Base-by-base conservation (phyloP, 2,329 filamentous ascomycete species). In the Penicillium polonicum region DNA sequence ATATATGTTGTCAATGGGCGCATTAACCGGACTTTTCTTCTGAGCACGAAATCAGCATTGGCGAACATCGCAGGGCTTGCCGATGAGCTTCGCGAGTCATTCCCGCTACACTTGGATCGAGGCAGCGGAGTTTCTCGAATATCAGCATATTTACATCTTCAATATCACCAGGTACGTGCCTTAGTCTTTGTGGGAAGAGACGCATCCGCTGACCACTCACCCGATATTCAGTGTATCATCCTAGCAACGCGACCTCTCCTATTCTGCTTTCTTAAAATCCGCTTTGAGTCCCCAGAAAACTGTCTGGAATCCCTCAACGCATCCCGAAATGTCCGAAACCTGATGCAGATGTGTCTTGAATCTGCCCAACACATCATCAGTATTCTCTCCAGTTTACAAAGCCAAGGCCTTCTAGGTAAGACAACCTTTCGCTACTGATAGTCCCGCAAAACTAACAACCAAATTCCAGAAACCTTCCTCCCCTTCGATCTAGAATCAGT, bases 401-500 rank as follows among this genome's bases (percentile, higher is more conserved):
- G 71, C 13, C 79, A 83, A 61, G 76, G 75, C 7, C 71, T 83
- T 19, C 70, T 82, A 2, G 80, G 80, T 82, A 69, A 63, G 64
- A 60, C 29, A 59, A 53, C 8, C 57, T 25, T 29, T 2, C 0
- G 10, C 15, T 12, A 17, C 3, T 25, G 2, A 31, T 33, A n/a
- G 1, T 5, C 15, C 12, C 5, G 4, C 21, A 8, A 25, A 19
- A 23, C 45, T 56, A 38, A 61, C 63, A 42, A 52, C 19, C 42
- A 0, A 4, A 4, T 12, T 15, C 0, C 15, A 82, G 79, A 82
- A 65, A 78, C 74, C 0, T 82, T 82, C 57, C 72, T 82, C 0
- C 78, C 79, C 0, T 80, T 80, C 50, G 79, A 82, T 55, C 71
- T 81, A 0, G 79, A 82, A 42, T 70, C 77, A 0, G 65, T 78